A percentile compares a stretch with the other conserved stretches of the same genome.
Conservation (phyloP, 169 alveolate genomes). For the Eimeria sp. region DNA sequence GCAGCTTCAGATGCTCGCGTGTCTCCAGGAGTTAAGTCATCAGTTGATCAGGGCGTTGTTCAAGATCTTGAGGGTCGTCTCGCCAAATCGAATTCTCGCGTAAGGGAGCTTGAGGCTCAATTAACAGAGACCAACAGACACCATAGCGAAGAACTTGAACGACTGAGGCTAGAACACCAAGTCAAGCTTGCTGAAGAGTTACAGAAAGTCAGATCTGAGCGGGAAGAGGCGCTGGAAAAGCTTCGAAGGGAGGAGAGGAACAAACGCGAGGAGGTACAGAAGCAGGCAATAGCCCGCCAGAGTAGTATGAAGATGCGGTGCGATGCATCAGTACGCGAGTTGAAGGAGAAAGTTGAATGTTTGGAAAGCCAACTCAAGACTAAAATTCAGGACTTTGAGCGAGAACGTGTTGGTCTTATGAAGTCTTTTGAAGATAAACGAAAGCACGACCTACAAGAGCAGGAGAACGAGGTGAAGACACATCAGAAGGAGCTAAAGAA, state of each 20-base stretch:
- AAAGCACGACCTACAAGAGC: slow-evolving; percentile 22
- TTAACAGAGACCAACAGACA: slow-evolving; percentile 2
- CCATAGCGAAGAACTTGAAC: slow-evolving; percentile 63
- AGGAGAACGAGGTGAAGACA: slow-evolving; percentile 45
- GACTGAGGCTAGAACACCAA: background rate
- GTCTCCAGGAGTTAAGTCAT: background rate
- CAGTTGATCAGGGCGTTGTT: background rate
- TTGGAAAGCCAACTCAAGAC: slow-evolving; percentile 37
- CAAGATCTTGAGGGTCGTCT: slow-evolving; percentile 57
- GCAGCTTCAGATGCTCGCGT: slow-evolving; percentile 14
- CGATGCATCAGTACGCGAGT: slow-evolving; percentile 74
- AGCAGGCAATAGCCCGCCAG: slow-evolving; percentile 70
- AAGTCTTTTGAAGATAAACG: slow-evolving; percentile 46
- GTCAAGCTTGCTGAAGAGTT: slow-evolving; percentile 37
- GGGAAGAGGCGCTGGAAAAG: slow-evolving; percentile 32
- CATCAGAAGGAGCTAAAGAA: slow-evolving; percentile 34
- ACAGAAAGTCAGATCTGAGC: slow-evolving; percentile 14
- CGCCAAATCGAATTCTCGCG: slow-evolving; percentile 14
- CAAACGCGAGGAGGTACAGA: slow-evolving; percentile 29
- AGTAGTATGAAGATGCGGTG: slow-evolving; percentile 67
- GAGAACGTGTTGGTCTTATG: slow-evolving; percentile 15
- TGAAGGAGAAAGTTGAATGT: slow-evolving; percentile 11
- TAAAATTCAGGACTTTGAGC: slow-evolving; percentile 20
- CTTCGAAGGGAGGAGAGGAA: slow-evolving; percentile 18
- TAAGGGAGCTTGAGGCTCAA: slow-evolving; percentile 56